These are phyloP conservation scores for Stagonosporopsis vannaccii DNA, from an alignment of 2,329 filamentous ascomycete genomes.

Conservation along the genomic window DNA sequence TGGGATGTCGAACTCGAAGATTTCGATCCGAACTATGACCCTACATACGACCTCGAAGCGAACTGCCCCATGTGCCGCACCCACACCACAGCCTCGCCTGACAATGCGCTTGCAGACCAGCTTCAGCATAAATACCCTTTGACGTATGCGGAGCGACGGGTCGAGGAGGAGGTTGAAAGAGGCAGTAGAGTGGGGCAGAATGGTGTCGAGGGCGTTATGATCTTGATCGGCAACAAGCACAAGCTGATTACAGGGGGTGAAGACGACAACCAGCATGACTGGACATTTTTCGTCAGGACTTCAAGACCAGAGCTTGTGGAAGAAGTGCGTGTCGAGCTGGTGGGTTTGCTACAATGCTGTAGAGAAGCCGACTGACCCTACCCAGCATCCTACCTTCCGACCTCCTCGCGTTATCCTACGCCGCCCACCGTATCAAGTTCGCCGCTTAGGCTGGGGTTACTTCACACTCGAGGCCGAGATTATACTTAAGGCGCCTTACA, in stretches of 20 bases:
- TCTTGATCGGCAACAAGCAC: constrained; percentile 57
- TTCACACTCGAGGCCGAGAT: constrained; percentile 53
- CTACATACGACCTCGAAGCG: constrained; percentile 46
- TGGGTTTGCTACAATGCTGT: constrained; percentile 4
- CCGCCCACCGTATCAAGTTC: constrained; percentile 51
- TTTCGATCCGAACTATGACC: constrained; percentile 46
- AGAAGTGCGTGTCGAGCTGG: constrained; percentile 51
- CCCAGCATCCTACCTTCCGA: constrained; percentile 54
- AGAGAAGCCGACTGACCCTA: constrained; percentile 1
- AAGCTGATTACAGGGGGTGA: constrained; percentile 29
- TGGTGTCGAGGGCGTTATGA: constrained; percentile 51
- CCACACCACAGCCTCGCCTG: constrained; percentile 45
- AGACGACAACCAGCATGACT: constrained; percentile 51
- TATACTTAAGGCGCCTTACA: constrained; percentile 53
- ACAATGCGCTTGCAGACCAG: constrained; percentile 31
- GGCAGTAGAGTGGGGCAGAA: constrained; percentile 32
- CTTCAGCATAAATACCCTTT: constrained; percentile 48
- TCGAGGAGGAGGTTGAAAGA: constrained; percentile 43
- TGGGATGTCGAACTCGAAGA: constrained; percentile 51
- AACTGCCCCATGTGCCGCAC: constrained; percentile 58
- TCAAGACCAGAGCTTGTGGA: constrained; percentile 55
- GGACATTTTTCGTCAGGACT: constrained; percentile 56
- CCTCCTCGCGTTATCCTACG: constrained; percentile 46
- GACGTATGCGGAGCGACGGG: constrained; percentile 45
- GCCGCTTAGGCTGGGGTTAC: constrained; percentile 53